These are phyloP conservation scores for Aspergillus sp. DNA, from an alignment of 2,329 filamentous ascomycete species.

Conservation along the genomic window DNA sequence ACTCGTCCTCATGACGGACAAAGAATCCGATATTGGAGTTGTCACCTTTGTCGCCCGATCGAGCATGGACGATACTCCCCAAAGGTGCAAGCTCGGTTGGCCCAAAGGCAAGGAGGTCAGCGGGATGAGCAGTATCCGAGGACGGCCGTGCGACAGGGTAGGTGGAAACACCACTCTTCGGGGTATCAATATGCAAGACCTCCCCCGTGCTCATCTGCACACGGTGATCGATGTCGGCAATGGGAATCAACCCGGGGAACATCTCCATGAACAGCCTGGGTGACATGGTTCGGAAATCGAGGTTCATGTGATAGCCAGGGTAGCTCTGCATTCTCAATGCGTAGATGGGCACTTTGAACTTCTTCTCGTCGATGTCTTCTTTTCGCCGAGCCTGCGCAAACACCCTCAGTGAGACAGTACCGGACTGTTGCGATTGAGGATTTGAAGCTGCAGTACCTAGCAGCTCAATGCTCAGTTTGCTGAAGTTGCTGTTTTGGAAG, in stretches of 20 bases:
- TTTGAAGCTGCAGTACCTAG: constrained; percentile 18
- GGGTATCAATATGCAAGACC: neutral
- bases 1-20: constrained; percentile 43
- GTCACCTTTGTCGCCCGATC: constrained; percentile 46
- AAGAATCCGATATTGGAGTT: constrained; percentile 51
- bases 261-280: constrained; percentile 21
- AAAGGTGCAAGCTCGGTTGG: constrained; percentile 27
- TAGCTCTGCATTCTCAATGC: constrained; percentile 27
- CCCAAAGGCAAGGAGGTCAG: constrained; percentile 21
- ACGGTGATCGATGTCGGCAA: constrained; percentile 12
- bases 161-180: constrained; percentile 3
- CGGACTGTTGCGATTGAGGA: constrained; percentile 30
- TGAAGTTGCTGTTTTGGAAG: constrained; percentile 21
- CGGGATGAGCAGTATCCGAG: constrained; percentile 8
- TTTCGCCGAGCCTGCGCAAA: constrained; percentile 42
- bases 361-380: constrained; percentile 17
- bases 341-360: constrained; percentile 23
- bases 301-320: constrained; percentile 23
- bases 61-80: constrained; percentile 36
- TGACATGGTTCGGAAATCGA: constrained; percentile 14
- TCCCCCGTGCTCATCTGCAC: constrained; percentile 9
- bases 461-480: constrained; percentile 14
- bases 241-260: constrained; percentile 18
- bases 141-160: constrained; percentile 12
- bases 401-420: constrained; percentile 31